Evolutionary conservation across 139 green algal genomes (phyloP).

Genomic region (Chlorella sp.): DNA sequence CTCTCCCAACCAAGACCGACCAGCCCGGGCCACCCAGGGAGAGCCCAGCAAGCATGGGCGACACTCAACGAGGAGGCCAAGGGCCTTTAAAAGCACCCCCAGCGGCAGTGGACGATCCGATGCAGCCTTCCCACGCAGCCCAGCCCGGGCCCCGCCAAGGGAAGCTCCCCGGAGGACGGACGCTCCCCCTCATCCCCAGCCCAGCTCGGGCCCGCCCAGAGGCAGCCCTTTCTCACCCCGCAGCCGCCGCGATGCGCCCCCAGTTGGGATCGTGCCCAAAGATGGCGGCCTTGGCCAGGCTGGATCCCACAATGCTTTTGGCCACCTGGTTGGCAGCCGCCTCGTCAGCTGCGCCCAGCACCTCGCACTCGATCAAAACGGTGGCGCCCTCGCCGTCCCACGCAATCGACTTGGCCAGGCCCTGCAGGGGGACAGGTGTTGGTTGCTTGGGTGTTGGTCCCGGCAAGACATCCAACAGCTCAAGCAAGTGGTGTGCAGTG

Average conservation of each 20-base stretch:
- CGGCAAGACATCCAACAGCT: too few relatives aligned
- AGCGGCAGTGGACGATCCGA: too few relatives aligned
- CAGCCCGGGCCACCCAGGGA: too few relatives aligned
- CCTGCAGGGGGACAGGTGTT: slow-evolving; percentile 56
- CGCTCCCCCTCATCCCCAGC: neutral
- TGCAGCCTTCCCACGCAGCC: too few relatives aligned
- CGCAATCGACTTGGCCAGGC: slow-evolving; percentile 95
- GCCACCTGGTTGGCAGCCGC: slow-evolving; percentile 76
- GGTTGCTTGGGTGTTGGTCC: neutral
- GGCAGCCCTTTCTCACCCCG: slow-evolving; percentile 63
- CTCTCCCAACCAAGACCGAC: too few relatives aligned
- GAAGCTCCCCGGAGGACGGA: neutral
- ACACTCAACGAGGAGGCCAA: too few relatives aligned
- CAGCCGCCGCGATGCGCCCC: slow-evolving; percentile 96
- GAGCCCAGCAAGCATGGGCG: too few relatives aligned
- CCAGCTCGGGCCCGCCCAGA: too few relatives aligned
- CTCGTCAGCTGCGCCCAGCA: slow-evolving; percentile 56
- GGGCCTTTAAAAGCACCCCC: too few relatives aligned
- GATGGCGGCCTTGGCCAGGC: slow-evolving; percentile 92
- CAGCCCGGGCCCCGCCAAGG: neutral
- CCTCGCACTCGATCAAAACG: slow-evolving; percentile 90
- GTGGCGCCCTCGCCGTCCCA: slow-evolving; percentile 99
- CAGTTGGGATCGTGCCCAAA: slow-evolving; percentile 99
- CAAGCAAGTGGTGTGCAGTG: too few relatives aligned
- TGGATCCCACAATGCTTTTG: slow-evolving; percentile 82